These are phyloP conservation scores for Neofusicoccum umdonicola DNA, from an alignment of 2,329 filamentous ascomycete genomes.

Conservation along the genomic window DNA sequence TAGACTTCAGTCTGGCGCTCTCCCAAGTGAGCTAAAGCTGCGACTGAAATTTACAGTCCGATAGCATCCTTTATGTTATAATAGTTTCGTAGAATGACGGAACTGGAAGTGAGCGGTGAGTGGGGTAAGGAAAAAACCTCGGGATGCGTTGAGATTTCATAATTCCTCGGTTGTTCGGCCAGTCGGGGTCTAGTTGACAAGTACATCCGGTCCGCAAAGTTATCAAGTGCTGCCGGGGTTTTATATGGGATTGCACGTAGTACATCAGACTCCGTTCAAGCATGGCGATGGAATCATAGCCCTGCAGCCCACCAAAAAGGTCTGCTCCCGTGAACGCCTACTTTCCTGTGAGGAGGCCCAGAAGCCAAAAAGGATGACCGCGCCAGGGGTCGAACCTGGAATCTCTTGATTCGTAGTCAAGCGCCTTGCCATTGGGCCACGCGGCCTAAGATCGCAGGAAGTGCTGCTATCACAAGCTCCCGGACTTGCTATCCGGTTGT, in stretches of 20 bases:
- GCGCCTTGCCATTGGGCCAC: conserved; percentile 59
- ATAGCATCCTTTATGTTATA: background rate
- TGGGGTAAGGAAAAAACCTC: background rate
- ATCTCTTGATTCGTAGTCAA: conserved; percentile 55
- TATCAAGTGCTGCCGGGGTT: too few relatives aligned
- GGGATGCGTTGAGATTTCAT: background rate
- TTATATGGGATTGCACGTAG: too few relatives aligned
- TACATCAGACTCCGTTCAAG: too few relatives aligned
- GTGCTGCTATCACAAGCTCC: too few relatives aligned
- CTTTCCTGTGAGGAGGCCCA: too few relatives aligned
- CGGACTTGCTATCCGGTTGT: too few relatives aligned
- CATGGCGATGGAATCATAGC: too few relatives aligned
- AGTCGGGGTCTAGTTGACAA: background rate
- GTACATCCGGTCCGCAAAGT: background rate
- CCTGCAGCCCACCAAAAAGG: too few relatives aligned
- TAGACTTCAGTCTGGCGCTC: conserved; percentile 37
- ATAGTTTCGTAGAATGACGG: too few relatives aligned
- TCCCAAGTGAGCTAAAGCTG: conserved; percentile 39
- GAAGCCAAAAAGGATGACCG: conserved; percentile 6
- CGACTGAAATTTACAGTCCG: background rate
- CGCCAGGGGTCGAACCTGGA: conserved; percentile 27
- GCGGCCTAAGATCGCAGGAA: background rate
- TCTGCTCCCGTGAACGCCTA: too few relatives aligned
- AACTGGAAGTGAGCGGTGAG: too few relatives aligned
- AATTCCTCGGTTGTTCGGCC: background rate